phyloP scores from a whole-genome alignment of 164 flowering plant genomes.

The Sextonia rubra region DNA sequence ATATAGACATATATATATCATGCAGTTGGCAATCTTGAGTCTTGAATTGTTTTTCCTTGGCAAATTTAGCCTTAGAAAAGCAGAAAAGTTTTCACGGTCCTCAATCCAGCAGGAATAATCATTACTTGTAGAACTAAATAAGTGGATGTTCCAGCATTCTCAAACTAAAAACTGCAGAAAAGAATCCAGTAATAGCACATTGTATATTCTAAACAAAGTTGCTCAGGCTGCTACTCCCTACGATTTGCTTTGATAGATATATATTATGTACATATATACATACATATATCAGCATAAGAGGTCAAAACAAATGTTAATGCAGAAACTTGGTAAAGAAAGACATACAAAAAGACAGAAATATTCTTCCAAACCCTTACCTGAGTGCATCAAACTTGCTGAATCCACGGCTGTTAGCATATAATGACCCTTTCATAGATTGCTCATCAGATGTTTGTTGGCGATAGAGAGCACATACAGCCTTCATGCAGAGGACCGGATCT shows the following conservation, averaged over 20 bases:
- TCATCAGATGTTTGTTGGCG: conserved; percentile 58
- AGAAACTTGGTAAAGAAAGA: background rate
- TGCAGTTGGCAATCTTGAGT: too few species aligned
- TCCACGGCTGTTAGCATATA: conserved; percentile 37
- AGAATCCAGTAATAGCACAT: too few species aligned
- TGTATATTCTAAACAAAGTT: too few species aligned
- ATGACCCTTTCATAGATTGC: conserved; percentile 23
- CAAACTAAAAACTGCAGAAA: background rate
- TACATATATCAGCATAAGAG: too few species aligned
- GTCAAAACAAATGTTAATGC: too few species aligned
- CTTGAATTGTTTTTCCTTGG: too few species aligned
- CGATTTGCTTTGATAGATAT: too few species aligned
- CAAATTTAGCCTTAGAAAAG: background rate
- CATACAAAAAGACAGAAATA: background rate
- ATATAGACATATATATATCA: too few species aligned
- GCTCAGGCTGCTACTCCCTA: too few species aligned
- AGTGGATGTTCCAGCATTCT: background rate
- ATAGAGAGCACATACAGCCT: conserved; percentile 76
- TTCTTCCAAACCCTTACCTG: conserved; percentile 34
- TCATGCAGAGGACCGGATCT: conserved; percentile 66
- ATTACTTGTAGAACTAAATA: background rate
- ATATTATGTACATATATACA: too few species aligned
- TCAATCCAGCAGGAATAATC: background rate
- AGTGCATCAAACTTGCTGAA: conserved; percentile 52
- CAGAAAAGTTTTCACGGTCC: background rate